Conservation (phyloP, 2,329 filamentous ascomycete species). For the Myriosclerotinia duriaeana region DNA sequence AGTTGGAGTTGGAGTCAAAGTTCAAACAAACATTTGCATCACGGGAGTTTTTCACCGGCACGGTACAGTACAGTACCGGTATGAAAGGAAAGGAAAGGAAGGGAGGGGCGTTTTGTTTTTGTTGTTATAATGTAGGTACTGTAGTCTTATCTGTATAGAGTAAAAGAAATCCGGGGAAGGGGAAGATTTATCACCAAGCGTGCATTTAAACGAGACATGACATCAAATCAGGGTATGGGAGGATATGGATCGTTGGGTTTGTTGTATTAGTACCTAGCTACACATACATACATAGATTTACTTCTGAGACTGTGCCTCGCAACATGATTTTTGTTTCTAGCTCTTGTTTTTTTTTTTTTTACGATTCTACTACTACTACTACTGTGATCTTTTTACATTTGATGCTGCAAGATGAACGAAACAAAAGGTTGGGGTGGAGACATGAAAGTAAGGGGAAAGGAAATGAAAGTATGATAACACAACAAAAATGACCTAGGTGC, state of each 20-base stretch:
- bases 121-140: neutral
- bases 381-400: neutral
- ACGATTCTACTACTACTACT: too few relatives aligned
- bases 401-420: neutral
- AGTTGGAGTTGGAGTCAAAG: too few relatives aligned
- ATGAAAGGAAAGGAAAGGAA: neutral
- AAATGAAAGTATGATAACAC: neutral
- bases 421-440: neutral
- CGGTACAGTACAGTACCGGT: neutral
- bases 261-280: slow-evolving; percentile 5
- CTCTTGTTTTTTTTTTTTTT: neutral
- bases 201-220: neutral
- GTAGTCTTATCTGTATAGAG: neutral
- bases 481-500: too few relatives aligned
- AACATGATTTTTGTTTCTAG: neutral
- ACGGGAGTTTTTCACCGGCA: neutral
- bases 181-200: neutral
- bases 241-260: neutral
- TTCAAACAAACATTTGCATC: neutral
- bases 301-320: neutral
- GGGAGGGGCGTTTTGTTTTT: neutral
- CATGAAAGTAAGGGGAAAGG: neutral
- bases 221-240: neutral
- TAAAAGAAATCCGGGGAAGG: neutral
- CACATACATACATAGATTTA: neutral